Conservation (phyloP, 2,329 filamentous ascomycete species). For the Mycosphaerella arachidis region DNA sequence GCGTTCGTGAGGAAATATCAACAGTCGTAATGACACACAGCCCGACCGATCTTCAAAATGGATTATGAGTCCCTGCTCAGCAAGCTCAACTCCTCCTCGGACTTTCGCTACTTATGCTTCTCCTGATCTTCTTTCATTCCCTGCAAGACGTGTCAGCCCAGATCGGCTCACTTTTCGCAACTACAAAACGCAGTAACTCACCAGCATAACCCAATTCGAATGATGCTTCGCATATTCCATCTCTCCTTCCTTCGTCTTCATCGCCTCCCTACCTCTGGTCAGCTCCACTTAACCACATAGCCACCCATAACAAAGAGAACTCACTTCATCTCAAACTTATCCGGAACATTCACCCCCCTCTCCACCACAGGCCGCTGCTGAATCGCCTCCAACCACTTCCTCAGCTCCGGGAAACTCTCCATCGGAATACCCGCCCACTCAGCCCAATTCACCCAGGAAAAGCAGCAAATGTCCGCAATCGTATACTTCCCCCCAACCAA, state of each 20-base stretch:
- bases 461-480: slow-evolving; percentile 47
- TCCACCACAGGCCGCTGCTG: slow-evolving; percentile 30
- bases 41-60: too few relatives aligned
- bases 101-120: slow-evolving; percentile 29
- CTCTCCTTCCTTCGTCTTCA: slow-evolving; percentile 36
- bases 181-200: too few relatives aligned
- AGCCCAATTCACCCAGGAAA: slow-evolving; percentile 44
- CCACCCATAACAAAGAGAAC: too few relatives aligned
- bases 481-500: slow-evolving; percentile 45
- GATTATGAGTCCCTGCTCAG: too few relatives aligned
- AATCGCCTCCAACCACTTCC: slow-evolving; percentile 34
- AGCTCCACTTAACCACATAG: too few relatives aligned
- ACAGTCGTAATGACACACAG: too few relatives aligned
- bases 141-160: slow-evolving; percentile 8
- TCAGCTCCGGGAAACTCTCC: slow-evolving; percentile 27
- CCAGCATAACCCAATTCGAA: slow-evolving; percentile 29
- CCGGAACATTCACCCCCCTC: slow-evolving; percentile 34
- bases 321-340: slow-evolving; percentile 36
- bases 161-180: too few relatives aligned
- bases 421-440: slow-evolving; percentile 36
- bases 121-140: slow-evolving; percentile 38
- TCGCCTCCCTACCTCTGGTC: slow-evolving; percentile 21
- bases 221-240: slow-evolving; percentile 37
- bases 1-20: too few relatives aligned
- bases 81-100: too few relatives aligned